phyloP scores from a whole-genome alignment of 768 basidiomycete genomes.

The Pleurotus djamor region DNA sequence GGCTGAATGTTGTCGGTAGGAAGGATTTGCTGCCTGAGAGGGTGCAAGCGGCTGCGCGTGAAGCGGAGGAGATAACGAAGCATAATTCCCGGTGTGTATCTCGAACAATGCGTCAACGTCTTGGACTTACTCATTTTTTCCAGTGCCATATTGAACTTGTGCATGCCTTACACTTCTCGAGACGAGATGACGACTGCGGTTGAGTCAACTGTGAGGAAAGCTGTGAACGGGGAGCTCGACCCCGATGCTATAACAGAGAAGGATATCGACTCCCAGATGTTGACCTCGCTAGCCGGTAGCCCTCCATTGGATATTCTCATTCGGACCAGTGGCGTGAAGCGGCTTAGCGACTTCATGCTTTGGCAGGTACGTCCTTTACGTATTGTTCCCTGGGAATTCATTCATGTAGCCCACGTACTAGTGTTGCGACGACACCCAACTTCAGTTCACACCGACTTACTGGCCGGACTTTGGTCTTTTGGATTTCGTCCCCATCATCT shows the following conservation, averaged over 20 bases:
- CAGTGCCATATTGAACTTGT: conserved; percentile 88
- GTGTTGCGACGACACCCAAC: conserved; percentile 80
- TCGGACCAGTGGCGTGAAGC: conserved; percentile 87
- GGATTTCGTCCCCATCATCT: conserved; percentile 84
- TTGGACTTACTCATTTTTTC: conserved; percentile 1
- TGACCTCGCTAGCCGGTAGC: conserved; percentile 62
- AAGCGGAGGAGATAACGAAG: conserved; percentile 77
- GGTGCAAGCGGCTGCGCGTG: conserved; percentile 64
- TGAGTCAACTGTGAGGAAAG: conserved; percentile 42
- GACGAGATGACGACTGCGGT: conserved; percentile 91
- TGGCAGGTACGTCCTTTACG: conserved; percentile 78
- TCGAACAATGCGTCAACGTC: not conserved
- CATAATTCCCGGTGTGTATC: conserved; percentile 60
- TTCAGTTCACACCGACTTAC: conserved; percentile 81
- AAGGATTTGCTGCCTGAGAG: conserved; percentile 72
- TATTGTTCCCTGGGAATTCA: not conserved
- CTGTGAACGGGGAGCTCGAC: conserved; percentile 26
- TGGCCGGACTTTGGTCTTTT: conserved; percentile 94
- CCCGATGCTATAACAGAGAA: conserved; percentile 54
- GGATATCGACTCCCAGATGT: conserved; percentile 63
- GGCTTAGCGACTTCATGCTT: conserved; percentile 86
- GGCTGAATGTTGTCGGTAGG: conserved; percentile 80
- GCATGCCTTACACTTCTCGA: conserved; percentile 88
- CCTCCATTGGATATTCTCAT: conserved; percentile 89
- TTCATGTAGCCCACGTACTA: conserved; percentile 26